Percentiles rank a stretch among this genome's conserved stretches.
Evolutionary conservation across 331 rosid genomes (phyloP).

Genomic region (Prunus yedoensis): DNA sequence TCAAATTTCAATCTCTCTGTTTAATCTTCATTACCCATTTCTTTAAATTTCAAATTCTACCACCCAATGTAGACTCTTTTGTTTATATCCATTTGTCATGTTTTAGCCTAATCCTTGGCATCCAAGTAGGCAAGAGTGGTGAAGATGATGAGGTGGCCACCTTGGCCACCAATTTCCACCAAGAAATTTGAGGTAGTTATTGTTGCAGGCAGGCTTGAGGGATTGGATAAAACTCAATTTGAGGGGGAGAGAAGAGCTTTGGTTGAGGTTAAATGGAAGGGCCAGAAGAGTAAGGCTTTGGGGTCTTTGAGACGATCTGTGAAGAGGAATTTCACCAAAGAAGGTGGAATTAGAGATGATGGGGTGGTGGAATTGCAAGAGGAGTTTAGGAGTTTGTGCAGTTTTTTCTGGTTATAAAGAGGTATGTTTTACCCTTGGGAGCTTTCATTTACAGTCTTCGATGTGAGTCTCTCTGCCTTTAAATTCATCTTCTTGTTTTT

Average conservation of each 20-base stretch:
- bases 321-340: slow-evolving; percentile 28
- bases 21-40: too few species aligned
- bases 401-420: too few species aligned
- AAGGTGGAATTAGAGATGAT: slow-evolving; percentile 13
- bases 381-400: slow-evolving; percentile 13
- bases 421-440: too few species aligned
- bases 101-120: too few species aligned
- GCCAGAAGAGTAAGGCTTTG: slow-evolving; percentile 29
- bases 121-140: too few species aligned
- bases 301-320: slow-evolving; percentile 23
- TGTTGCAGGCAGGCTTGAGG: slow-evolving; percentile 8
- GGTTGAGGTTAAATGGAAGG: slow-evolving; percentile 41
- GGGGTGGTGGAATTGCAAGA: slow-evolving; percentile 26
- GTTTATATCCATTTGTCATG: too few species aligned
- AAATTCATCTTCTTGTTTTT: too few species aligned
- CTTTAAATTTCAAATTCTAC: too few species aligned
- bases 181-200: slow-evolving; percentile 28
- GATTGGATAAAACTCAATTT: background rate
- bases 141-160: slow-evolving; percentile 33
- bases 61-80: too few species aligned
- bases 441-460: too few species aligned
- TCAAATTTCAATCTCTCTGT: too few species aligned
- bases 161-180: slow-evolving; percentile 32
- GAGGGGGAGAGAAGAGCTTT: background rate
- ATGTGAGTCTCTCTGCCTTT: too few species aligned